Conservation (phyloP, 495 filamentous ascomycete species). For the Daldinia childiae region DNA sequence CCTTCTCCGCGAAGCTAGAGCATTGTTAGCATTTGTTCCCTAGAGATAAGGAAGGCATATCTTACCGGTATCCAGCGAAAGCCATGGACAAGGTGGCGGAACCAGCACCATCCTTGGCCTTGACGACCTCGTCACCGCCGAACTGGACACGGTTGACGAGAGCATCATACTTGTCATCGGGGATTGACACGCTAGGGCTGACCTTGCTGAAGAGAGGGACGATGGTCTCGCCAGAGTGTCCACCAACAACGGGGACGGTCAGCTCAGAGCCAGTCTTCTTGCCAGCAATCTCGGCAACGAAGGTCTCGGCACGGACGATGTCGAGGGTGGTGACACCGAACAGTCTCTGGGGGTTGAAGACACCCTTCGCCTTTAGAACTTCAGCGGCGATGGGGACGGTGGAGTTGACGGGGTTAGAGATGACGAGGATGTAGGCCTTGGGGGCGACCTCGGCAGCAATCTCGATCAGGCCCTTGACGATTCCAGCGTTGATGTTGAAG, state of each 20-base stretch:
- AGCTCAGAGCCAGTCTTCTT: slow-evolving; percentile 82
- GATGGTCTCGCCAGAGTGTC: slow-evolving; percentile 97
- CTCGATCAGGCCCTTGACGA: slow-evolving; percentile 86
- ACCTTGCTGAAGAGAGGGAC: slow-evolving; percentile 96
- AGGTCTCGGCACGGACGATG: slow-evolving; percentile 97
- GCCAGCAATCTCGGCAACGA: slow-evolving; percentile 86
- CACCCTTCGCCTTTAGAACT: slow-evolving; percentile 88
- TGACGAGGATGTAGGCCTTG: slow-evolving; percentile 92
- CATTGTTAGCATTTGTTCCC: slow-evolving; percentile 23
- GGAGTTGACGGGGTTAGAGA: slow-evolving; percentile 99
- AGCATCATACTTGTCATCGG: slow-evolving; percentile 83
- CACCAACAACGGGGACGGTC: slow-evolving; percentile 91
- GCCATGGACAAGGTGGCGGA: slow-evolving; percentile 98
- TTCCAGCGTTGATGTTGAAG: slow-evolving; percentile 97
- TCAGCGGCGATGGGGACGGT: slow-evolving; percentile 98
- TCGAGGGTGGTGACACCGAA: slow-evolving; percentile 99
- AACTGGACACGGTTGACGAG: slow-evolving; percentile 96
- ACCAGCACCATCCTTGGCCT: slow-evolving; percentile 83
- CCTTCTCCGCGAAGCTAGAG: slow-evolving; percentile 84
- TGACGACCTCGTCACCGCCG: slow-evolving; percentile 97
- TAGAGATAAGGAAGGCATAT: neutral
- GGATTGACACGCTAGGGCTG: slow-evolving; percentile 79
- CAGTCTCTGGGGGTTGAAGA: slow-evolving; percentile 91
- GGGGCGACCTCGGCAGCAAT: slow-evolving; percentile 86
- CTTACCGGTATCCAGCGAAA: slow-evolving; percentile 89